Conservation (phyloP, 2,329 filamentous ascomycete genomes). For the Cladosporium sphaerospermum region DNA sequence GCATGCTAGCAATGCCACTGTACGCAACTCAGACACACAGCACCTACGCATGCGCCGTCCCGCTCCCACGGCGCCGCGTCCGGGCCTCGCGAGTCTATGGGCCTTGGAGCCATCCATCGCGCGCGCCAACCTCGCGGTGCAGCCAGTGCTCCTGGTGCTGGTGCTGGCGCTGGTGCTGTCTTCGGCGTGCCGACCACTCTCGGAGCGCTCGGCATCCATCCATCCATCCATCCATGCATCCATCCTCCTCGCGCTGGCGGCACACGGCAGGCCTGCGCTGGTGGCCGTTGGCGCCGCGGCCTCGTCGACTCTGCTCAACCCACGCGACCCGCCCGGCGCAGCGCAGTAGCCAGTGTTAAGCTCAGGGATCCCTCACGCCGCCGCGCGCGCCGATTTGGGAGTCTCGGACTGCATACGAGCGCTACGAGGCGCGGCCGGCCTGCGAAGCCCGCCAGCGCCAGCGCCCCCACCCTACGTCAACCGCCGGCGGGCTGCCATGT, state of each 20-base stretch:
- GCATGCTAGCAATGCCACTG: too few species aligned
- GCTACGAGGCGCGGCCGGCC: neutral
- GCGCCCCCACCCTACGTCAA: conserved; percentile 2
- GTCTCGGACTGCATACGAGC: conserved; percentile 9
- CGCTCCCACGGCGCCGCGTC: neutral
- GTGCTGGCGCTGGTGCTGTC: neutral
- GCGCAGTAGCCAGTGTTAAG: neutral
- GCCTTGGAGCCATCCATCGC: neutral
- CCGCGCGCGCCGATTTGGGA: neutral
- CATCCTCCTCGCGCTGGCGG: neutral
- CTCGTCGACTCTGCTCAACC: neutral
- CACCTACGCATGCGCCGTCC: too few species aligned
- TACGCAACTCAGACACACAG: too few species aligned
- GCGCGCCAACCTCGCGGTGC: neutral
- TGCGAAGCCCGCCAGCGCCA: neutral
- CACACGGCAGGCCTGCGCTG: neutral
- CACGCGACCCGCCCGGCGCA: neutral
- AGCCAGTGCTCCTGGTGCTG: neutral
- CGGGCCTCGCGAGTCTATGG: neutral
- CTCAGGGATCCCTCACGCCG: neutral
- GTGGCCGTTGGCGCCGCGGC: neutral
- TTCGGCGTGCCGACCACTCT: neutral
- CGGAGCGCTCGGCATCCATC: neutral
- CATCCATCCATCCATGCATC: neutral
- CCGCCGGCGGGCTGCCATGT: conserved; percentile 7